Evolutionary conservation across 768 basidiomycete genomes (phyloP).

Genomic region (Leccinum imitatum): DNA sequence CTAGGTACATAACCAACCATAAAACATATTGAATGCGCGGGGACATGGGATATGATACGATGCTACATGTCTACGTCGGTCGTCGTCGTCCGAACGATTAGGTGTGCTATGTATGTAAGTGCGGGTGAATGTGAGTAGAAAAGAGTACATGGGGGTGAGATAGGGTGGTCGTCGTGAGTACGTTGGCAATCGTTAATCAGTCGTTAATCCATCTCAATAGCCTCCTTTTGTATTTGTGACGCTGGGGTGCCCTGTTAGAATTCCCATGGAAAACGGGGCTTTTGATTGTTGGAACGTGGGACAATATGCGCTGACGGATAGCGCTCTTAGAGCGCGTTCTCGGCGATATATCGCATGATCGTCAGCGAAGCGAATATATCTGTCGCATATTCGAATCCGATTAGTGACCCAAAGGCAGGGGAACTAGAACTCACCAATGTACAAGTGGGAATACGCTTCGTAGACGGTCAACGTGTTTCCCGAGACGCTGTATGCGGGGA

Average conservation of each 20-base stretch:
- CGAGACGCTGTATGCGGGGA: conserved; percentile 57
- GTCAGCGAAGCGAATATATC: conserved; percentile 58
- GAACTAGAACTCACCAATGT: conserved; percentile 44
- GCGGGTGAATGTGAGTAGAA: background rate
- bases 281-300: background rate
- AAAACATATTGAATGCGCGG: background rate
- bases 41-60: background rate
- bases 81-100: background rate
- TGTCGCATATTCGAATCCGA: conserved; percentile 19
- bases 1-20: background rate
- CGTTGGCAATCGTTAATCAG: background rate
- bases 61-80: background rate
- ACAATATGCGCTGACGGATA: background rate
- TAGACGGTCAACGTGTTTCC: conserved; percentile 63
- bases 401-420: background rate
- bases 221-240: background rate
- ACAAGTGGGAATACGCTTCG: conserved; percentile 51
- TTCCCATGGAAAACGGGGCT: background rate
- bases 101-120: background rate
- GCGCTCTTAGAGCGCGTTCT: conserved; percentile 40
- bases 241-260: background rate
- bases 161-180: background rate
- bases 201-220: background rate
- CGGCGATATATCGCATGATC: conserved; percentile 64
- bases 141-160: background rate